Evolutionary conservation across 495 filamentous ascomycete species (phyloP).

Genomic region (Aspergillus ostianus): DNA sequence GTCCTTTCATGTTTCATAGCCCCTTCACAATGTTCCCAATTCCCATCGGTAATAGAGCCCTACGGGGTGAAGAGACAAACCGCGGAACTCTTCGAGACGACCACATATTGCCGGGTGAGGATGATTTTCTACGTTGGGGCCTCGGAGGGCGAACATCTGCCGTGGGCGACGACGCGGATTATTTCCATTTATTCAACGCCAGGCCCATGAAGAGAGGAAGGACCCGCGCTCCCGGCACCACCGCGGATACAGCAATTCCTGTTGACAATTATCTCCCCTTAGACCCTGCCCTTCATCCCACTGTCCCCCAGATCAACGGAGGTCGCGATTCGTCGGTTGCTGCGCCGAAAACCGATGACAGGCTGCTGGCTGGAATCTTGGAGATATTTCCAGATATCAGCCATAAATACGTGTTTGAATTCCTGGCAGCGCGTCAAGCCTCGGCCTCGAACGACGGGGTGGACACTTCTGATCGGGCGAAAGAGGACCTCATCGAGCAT

Average conservation of each 20-base stretch:
- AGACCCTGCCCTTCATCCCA: background rate
- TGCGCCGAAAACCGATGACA: background rate
- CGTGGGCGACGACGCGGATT: background rate
- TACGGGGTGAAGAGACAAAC: background rate
- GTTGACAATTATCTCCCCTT: conserved; percentile 4
- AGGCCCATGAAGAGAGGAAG: conserved; percentile 3
- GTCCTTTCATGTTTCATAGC: background rate
- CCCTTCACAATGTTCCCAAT: background rate
- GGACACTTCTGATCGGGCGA: background rate
- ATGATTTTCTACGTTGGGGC: conserved; percentile 1
- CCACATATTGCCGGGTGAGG: conserved; percentile 4
- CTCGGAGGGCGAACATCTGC: background rate
- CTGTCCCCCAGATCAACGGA: background rate
- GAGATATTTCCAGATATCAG: conserved; percentile 53
- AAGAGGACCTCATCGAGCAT: conserved; percentile 35
- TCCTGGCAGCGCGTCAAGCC: conserved; percentile 23
- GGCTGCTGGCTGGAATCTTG: conserved; percentile 36
- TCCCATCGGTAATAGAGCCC: background rate
- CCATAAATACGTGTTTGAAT: conserved; percentile 36
- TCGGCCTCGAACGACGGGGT: conserved; percentile 11
- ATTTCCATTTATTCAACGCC: background rate
- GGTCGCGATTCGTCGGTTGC: background rate
- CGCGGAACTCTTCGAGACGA: background rate
- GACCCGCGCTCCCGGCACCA: background rate
- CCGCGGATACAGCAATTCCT: conserved; percentile 1